phyloP scores from a whole-genome alignment of 768 basidiomycete genomes.

The Amanita pallidorosea region DNA sequence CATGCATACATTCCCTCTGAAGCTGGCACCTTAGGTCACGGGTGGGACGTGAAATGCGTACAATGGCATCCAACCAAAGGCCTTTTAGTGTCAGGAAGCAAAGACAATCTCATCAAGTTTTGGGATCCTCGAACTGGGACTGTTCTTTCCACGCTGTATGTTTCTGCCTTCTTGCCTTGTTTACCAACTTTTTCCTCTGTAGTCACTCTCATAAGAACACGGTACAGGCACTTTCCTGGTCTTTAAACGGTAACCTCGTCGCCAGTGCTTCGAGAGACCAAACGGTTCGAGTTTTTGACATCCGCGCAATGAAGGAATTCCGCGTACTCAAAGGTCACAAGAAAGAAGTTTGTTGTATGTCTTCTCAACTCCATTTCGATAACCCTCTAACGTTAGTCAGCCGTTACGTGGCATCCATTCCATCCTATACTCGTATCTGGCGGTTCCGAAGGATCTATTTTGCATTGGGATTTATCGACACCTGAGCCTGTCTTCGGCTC shows the following conservation, averaged over 20 bases:
- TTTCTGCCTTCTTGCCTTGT: conserved; percentile 3
- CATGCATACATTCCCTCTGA: not conserved
- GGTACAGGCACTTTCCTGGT: conserved; percentile 88
- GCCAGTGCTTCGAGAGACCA: conserved; percentile 95
- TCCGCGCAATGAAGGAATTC: conserved; percentile 95
- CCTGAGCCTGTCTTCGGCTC: conserved; percentile 36
- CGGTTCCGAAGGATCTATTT: conserved; percentile 86
- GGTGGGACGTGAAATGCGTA: conserved; percentile 97
- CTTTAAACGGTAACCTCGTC: conserved; percentile 86
- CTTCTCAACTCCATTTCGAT: not conserved
- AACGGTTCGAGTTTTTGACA: conserved; percentile 92
- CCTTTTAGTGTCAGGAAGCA: conserved; percentile 87
- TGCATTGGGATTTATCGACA: conserved; percentile 86
- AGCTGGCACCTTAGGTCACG: conserved; percentile 55
- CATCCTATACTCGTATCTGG: conserved; percentile 90
- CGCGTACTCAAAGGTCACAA: conserved; percentile 91
- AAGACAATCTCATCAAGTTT: conserved; percentile 98
- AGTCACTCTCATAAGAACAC: conserved; percentile 98
- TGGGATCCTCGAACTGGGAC: conserved; percentile 97
- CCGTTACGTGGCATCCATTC: conserved; percentile 91
- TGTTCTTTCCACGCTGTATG: conserved; percentile 81
- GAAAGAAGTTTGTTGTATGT: conserved; percentile 94
- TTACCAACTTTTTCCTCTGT: not conserved
- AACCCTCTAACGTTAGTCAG: conserved; percentile 24
- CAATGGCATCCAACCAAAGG: conserved; percentile 99